Percentiles rank a stretch among this genome's conserved stretches.
phyloP scores from a whole-genome alignment of 345 rosid species.

The Lepidium sativum region DNA sequence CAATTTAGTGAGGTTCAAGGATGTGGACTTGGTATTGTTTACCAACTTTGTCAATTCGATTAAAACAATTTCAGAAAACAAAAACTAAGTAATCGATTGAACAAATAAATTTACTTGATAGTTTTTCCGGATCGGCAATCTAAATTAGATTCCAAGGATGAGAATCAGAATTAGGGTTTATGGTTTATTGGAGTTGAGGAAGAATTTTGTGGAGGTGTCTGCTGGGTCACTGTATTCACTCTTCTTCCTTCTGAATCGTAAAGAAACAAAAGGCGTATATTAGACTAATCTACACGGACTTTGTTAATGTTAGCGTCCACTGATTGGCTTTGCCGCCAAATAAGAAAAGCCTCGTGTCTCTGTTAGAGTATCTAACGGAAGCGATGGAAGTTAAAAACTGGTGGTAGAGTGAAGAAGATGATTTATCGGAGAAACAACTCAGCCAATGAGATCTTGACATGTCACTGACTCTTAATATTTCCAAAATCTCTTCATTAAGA shows the following conservation, averaged over 20 bases:
- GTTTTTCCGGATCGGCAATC: background rate
- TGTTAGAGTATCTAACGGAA: too few species aligned
- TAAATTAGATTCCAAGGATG: background rate
- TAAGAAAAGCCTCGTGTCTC: background rate
- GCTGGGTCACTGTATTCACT: background rate
- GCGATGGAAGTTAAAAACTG: too few species aligned
- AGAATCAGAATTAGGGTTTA: background rate
- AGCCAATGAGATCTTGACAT: too few species aligned
- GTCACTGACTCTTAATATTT: too few species aligned
- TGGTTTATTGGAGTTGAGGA: background rate
- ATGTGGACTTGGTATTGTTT: background rate
- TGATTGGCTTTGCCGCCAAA: background rate
- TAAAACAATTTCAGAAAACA: background rate
- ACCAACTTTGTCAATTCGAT: background rate
- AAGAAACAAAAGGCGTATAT: background rate
- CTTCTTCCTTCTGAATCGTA: background rate
- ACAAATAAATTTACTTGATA: background rate
- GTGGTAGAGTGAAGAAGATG: too few species aligned
- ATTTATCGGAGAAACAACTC: too few species aligned
- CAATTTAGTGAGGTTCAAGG: background rate
- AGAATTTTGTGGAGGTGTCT: background rate
- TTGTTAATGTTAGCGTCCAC: background rate
- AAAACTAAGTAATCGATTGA: background rate
- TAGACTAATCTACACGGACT: background rate
- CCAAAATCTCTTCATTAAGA: too few species aligned